phyloP scores from a whole-genome alignment of 495 filamentous ascomycete species.

The Cetradonia linearis region DNA sequence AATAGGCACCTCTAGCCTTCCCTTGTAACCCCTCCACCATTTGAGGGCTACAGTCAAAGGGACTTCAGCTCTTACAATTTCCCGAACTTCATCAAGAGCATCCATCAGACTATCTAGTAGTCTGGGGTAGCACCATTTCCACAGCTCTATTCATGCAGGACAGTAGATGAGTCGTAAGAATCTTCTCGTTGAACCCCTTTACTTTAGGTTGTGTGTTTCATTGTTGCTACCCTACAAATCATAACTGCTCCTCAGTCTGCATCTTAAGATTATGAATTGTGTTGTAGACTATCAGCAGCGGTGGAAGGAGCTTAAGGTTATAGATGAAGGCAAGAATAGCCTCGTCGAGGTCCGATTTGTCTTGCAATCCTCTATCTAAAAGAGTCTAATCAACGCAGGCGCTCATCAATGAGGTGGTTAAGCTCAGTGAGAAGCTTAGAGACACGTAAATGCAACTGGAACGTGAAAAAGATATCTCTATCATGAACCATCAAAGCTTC shows the following conservation, averaged over 20 bases:
- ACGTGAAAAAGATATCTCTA: constrained; percentile 11
- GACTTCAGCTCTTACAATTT: neutral
- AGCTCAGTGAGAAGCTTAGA: constrained; percentile 4
- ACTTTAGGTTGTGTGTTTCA: neutral
- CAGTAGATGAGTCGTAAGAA: neutral
- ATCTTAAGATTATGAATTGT: neutral
- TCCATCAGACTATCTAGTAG: neutral
- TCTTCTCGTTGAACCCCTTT: neutral
- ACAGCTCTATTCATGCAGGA: neutral
- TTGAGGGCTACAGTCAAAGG: neutral
- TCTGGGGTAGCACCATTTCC: neutral
- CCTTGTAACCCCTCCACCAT: neutral
- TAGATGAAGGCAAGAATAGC: constrained; percentile 4
- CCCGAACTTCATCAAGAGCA: neutral
- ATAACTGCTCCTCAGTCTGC: neutral
- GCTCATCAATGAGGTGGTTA: constrained; percentile 7
- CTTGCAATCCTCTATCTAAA: neutral
- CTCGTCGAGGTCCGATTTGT: neutral
- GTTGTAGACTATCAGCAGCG: constrained; percentile 1
- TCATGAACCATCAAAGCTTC: constrained; percentile 7
- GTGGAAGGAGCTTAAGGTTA: neutral
- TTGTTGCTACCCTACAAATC: neutral
- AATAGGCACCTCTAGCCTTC: neutral
- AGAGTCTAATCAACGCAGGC: neutral
- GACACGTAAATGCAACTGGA: constrained; percentile 14